These are phyloP conservation scores for Populus ilicifolia DNA, from an alignment of 345 rosid species.

Conservation along the genomic window DNA sequence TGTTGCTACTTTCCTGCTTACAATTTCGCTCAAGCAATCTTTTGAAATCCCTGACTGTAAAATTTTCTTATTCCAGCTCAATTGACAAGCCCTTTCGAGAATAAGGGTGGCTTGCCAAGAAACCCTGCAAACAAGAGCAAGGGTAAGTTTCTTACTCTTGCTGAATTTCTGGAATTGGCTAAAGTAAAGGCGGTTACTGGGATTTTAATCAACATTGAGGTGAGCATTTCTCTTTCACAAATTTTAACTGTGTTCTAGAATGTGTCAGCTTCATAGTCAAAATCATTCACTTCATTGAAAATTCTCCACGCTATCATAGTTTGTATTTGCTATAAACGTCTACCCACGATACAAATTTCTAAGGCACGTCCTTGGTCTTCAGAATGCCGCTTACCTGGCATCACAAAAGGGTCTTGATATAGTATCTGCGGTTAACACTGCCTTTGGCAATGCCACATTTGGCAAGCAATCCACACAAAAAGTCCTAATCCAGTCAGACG, in stretches of 20 bases:
- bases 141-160: conserved; percentile 60
- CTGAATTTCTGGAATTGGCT: conserved; percentile 64
- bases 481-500: conserved; percentile 72
- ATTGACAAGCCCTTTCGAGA: conserved; percentile 51
- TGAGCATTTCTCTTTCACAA: conserved; percentile 10
- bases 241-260: not conserved
- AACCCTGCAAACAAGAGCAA: conserved; percentile 61
- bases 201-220: conserved; percentile 70
- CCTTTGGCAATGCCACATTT: conserved; percentile 56
- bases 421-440: conserved; percentile 42
- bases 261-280: not conserved
- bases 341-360: not conserved
- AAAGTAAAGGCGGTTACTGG: conserved; percentile 70
- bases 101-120: conserved; percentile 30
- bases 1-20: not conserved
- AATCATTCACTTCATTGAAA: not conserved
- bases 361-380: conserved; percentile 9
- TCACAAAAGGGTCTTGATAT: conserved; percentile 67
- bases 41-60: not conserved
- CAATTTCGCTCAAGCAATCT: not conserved
- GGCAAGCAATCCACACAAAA: conserved; percentile 70
- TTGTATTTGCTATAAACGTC: not conserved
- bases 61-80: conserved; percentile 54
- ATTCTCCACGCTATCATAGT: not conserved
- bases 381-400: conserved; percentile 89